Base-by-base conservation (phyloP, 2,329 filamentous ascomycete species). In the Neofusicoccum kwambonambiense region DNA sequence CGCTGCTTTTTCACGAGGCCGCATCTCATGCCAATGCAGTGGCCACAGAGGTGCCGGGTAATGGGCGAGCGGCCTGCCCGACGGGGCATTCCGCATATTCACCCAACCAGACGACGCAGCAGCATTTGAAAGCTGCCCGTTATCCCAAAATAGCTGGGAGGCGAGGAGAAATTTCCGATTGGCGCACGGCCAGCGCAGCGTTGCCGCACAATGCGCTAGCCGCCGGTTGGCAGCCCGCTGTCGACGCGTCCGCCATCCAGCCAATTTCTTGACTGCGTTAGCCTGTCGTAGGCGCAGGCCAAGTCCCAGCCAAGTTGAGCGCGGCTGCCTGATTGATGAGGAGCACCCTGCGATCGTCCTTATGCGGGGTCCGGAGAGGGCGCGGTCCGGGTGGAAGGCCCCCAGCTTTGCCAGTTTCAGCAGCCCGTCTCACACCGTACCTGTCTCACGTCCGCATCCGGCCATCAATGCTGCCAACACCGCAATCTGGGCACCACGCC, bases 361-460 rank as follows among this genome's bases (percentile, higher is more conserved):
- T 60, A 60, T 60, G 56, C 56, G 56, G 56, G 56, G 56, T 19
- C 27, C 56, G 56, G 56, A 60, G 44, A 35, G 15, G 41, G n/a
- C 15, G 56, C 56, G 56, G 31, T 39, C 56, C 56, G 56, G 31
- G 41, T 22, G n/a, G 17, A 3, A 60, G 56, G 41, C 41, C 41
- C 56, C 56, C 56, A 60, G 56, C 42, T 47, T 8, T 60, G 27
- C 56, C 56, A 47, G 56, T 60, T 60, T 60, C 56, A 60, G 56
- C 3, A 19, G 3, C 4, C 8, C 12, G 19, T 8, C 56, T 47
- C 41, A 60, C n/a, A 60, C 56, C 4, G 31, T 37, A 12, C 56
- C 17, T 60, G 56, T 60, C 56, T 60, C 56, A 60, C 2, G 9
- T n/a, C 56, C 56, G n/a, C n/a, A 47, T 60, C 7, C 56, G 41